A percentile compares a stretch with the other conserved stretches of the same genome.
Conservation (phyloP, 2,329 filamentous ascomycete genomes). For the Colletotrichum sp. region DNA sequence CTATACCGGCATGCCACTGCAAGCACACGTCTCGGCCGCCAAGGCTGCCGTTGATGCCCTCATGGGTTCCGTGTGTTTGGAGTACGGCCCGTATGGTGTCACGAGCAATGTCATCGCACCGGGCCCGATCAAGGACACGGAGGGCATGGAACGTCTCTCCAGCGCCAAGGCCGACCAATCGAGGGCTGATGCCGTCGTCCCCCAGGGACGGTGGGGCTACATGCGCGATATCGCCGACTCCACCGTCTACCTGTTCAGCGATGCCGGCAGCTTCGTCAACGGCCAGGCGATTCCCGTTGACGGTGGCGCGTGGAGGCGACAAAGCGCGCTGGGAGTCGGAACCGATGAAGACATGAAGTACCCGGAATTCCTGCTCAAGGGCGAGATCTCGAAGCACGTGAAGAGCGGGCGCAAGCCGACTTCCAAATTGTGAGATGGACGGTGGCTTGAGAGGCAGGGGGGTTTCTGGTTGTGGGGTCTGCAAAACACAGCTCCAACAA, state of each 20-base stretch:
- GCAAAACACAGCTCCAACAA: background rate
- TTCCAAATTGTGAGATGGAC: slow-evolving; percentile 41
- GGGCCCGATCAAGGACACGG: slow-evolving; percentile 84
- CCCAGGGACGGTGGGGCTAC: slow-evolving; percentile 76
- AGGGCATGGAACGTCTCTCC: slow-evolving; percentile 73
- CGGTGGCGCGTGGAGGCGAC: slow-evolving; percentile 61
- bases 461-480: background rate
- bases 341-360: slow-evolving; percentile 54
- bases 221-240: slow-evolving; percentile 92
- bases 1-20: slow-evolving; percentile 84
- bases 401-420: slow-evolving; percentile 36
- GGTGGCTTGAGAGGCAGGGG: background rate
- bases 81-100: slow-evolving; percentile 87
- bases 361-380: slow-evolving; percentile 51
- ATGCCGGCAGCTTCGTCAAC: slow-evolving; percentile 85
- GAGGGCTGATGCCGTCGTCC: slow-evolving; percentile 56
- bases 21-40: slow-evolving; percentile 88
- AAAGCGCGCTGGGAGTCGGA: slow-evolving; percentile 51
- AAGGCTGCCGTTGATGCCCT: slow-evolving; percentile 92
- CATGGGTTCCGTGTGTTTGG: slow-evolving; percentile 78
- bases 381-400: slow-evolving; percentile 36
- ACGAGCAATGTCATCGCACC: slow-evolving; percentile 90
- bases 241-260: slow-evolving; percentile 86
- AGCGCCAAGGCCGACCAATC: slow-evolving; percentile 39
- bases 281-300: slow-evolving; percentile 81